Evolutionary conservation across 1,284 basidiomycete genomes (phyloP).

Genomic region (Puccinia hordei): DNA sequence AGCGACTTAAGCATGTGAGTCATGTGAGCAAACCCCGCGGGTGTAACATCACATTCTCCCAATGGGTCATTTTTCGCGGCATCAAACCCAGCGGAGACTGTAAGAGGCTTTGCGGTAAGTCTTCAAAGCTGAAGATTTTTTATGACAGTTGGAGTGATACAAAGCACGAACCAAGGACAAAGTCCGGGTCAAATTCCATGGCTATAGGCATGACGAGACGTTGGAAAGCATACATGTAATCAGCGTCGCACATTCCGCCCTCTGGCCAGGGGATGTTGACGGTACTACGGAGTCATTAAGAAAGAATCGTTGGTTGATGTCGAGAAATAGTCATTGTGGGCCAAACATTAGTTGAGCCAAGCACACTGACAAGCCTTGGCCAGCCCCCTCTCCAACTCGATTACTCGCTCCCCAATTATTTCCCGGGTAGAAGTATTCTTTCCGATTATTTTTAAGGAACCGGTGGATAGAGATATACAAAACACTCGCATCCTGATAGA

Average conservation of each 20-base stretch:
- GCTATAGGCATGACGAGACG: slow-evolving; percentile 95
- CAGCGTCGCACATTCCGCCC: slow-evolving; percentile 84
- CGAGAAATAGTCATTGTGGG: not conserved
- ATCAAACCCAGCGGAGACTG: slow-evolving; percentile 97
- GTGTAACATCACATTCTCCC: slow-evolving; percentile 85
- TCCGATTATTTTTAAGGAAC: slow-evolving; percentile 69
- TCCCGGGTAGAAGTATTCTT: slow-evolving; percentile 84
- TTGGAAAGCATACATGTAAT: slow-evolving; percentile 96
- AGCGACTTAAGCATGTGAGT: slow-evolving; percentile 91
- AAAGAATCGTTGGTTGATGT: not conserved
- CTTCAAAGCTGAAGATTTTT: not conserved
- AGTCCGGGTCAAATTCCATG: slow-evolving; percentile 89
- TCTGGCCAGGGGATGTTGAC: slow-evolving; percentile 97
- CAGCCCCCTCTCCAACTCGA: slow-evolving; percentile 79
- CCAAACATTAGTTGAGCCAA: not conserved
- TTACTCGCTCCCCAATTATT: slow-evolving; percentile 83
- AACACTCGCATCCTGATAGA: slow-evolving; percentile 85
- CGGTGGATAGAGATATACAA: slow-evolving; percentile 96
- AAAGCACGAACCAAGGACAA: slow-evolving; percentile 79
- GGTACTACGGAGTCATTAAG: slow-evolving; percentile 64
- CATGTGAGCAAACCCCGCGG: slow-evolving; percentile 97
- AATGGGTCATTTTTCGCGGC: slow-evolving; percentile 89
- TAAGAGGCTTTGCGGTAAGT: slow-evolving; percentile 16
- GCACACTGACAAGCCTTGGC: slow-evolving; percentile 75
- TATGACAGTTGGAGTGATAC: not conserved